Base-by-base conservation (phyloP, 352 stramenopile species). In the Phytophthora sp. region DNA sequence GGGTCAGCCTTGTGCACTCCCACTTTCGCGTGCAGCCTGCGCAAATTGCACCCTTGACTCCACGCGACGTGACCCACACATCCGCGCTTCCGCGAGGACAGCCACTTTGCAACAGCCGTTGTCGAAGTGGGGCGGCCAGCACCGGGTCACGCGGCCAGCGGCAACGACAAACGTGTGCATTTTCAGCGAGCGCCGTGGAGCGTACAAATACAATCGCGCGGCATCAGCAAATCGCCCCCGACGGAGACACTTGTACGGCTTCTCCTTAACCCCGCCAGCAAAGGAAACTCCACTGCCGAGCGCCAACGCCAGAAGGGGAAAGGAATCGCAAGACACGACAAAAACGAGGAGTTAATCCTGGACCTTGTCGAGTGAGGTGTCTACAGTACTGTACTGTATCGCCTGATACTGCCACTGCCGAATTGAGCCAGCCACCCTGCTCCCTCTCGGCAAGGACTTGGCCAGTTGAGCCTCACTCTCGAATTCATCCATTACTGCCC, bases 401-500 rank as follows among this genome's bases (percentile, higher is more conserved):
- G 54, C 54, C 66, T 74, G 61, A 68, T 67, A 71, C 66, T 70
- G 36, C 61, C 39, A 61, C 50, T 50, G 36, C 56, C 27, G 45
- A 70, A 71, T 74, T 74, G 53, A 69, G 53, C 66, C 59, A 73
- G 21, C 65, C 36, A 49, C 36, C 59, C 24, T 39, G 31, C 56
- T 57, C 54, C 53, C 54, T 44, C 55, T 51, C 33, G 35, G 26
- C 36, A 36, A 39, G 29, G 45, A 49, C 51, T 35, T 38, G 36
- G 29, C 55, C 24, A 72, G 46, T 76, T 76, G 68, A 74, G 65
- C 42, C 58, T 77, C 69, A 77, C 59, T 77, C 55, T 65, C 23
- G 44, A 74, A 77, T 74, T 71, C 51, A 68, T 74, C 50, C 56
- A 74, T 69, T 71, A 74, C 65, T 77, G 45, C 62, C 66, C 55